phyloP scores from a whole-genome alignment of 2,329 filamentous ascomycete genomes.

The Coniochaeta ligniaria region DNA sequence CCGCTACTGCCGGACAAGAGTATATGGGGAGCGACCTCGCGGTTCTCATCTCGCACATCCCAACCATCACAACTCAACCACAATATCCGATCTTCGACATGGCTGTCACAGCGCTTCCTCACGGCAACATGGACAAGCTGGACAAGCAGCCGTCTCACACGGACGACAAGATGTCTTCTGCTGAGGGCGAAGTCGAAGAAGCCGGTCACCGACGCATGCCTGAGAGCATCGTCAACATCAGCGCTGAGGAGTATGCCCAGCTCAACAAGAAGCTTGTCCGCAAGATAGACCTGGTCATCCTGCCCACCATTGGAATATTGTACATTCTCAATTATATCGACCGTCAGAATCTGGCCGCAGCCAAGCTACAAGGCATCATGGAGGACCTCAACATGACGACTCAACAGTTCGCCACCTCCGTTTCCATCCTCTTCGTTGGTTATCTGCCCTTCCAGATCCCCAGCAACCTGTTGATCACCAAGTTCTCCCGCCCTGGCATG shows the following conservation, averaged over 20 bases:
- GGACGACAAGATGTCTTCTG: slow-evolving; percentile 7
- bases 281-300: slow-evolving; percentile 43
- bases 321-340: slow-evolving; percentile 51
- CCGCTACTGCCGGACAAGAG: too few relatives aligned
- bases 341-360: slow-evolving; percentile 24
- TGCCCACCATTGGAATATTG: slow-evolving; percentile 47
- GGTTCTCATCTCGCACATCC: too few relatives aligned
- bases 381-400: slow-evolving; percentile 28
- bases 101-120: too few relatives aligned
- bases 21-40: too few relatives aligned
- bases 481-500: slow-evolving; percentile 30
- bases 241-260: slow-evolving; percentile 2
- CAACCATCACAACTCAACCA: too few relatives aligned
- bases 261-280: slow-evolving; percentile 25
- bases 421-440: slow-evolving; percentile 37
- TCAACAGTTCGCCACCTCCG: slow-evolving; percentile 27
- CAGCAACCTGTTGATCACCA: slow-evolving; percentile 43
- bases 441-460: slow-evolving; percentile 30
- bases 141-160: slow-evolving; percentile 5
- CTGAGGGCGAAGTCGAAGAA: slow-evolving; percentile 7
- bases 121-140: slow-evolving; percentile 2
- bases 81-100: too few relatives aligned
- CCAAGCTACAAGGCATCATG: slow-evolving; percentile 31
- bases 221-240: slow-evolving; percentile 4
- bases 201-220: slow-evolving; percentile 4